Evolutionary conservation across 257 asterid species (phyloP), one percentile per base, ranked within the genome.

Genomic region (Buddleja alternifolia): DNA sequence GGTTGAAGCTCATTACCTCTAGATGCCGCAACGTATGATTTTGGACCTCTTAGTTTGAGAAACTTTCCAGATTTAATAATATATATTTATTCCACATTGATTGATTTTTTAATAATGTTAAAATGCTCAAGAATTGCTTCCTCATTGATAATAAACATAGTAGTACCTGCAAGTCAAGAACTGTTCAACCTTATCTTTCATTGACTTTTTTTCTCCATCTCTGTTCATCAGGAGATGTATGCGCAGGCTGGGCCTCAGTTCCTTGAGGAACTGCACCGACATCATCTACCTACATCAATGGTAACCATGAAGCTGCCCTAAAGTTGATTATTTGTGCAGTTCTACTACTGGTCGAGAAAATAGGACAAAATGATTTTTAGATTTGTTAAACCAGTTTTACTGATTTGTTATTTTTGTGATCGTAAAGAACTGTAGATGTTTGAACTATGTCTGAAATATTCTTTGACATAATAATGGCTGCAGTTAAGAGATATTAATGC

Each of bases 211-310:
- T 55, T 7, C 19, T 19, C 21, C 7, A 3, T 32, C 44, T 40
- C 58, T 36, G 54, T 50, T 61, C 76, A 73, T 52, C 89, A 94
- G 99, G 97, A 89, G 83, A 91, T 94, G 99, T 91, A 84, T 77
- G 73, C 89, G 63, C 97, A 87, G 72, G 92, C 83, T 66, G 99
- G 97, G 74, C 82, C 97, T 67, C 98, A 94, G 75, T 91, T 94
- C 65, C 90, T 86, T 51, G 97, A 94, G 73, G 99, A 94, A 76
- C 91, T 94, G 81, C 91, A 89, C 72, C 90, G 97, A 69, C 87
- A 91, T 69, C 84, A 80, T 77, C 85, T 91, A 73, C 91, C 98
- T 24, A 66, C 85, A 14, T 24, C 89, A 70, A 79, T 89, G 98
- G 97, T 94, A 92, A 72, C 65, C 10, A 24, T 20, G 19, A 46